Evolutionary conservation across 1,139 yeast species (phyloP), one percentile per base, ranked within the genome.

Genomic region (Candida glucosophila): DNA sequence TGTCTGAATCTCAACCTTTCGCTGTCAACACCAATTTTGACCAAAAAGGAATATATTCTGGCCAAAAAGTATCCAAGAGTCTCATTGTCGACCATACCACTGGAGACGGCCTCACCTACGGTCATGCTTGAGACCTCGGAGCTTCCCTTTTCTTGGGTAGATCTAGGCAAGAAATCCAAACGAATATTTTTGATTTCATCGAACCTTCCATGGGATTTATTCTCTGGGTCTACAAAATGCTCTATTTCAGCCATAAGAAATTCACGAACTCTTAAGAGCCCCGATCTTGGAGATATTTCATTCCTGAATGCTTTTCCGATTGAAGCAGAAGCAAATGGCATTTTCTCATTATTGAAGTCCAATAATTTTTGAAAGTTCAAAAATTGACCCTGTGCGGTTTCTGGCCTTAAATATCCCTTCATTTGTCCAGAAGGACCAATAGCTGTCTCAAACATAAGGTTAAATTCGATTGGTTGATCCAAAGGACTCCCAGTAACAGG

Each of bases 341-440:
- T 88, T 58, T 79, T 82, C 53, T 81, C 77, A 61, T 92, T 92
- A 73, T 92, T 92, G 68, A 78, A 82, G 47, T 92, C 98, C 47
- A 86, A 74, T 48, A 92, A 71, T 63, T 90, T 90, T 63, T 74
- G 73, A 59, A 92, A 92, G 70, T 92, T 92, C 50, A 92, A 70
- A 58, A 92, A 92, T 62, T 92, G 98, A 47, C 99, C 98, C 67
- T 92, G 99, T 15, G 99, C 99, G 35, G 99, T 92, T 65, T 92
- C 99, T 32, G 99, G 99, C 60, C 99, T 78, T 51, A 92, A 64
- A 60, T 73, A 92, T 41, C 98, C 98, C 67, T 82, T 86, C 57
- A 88, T 65, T 52, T 79, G 86, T 48, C 98, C 98, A 31, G 96
- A 82, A 35, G 99, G 98, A 29, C 99, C 99, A 54, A 92, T 92